Conservation (phyloP, 768 basidiomycete genomes). For the Podaxis sp. region DNA sequence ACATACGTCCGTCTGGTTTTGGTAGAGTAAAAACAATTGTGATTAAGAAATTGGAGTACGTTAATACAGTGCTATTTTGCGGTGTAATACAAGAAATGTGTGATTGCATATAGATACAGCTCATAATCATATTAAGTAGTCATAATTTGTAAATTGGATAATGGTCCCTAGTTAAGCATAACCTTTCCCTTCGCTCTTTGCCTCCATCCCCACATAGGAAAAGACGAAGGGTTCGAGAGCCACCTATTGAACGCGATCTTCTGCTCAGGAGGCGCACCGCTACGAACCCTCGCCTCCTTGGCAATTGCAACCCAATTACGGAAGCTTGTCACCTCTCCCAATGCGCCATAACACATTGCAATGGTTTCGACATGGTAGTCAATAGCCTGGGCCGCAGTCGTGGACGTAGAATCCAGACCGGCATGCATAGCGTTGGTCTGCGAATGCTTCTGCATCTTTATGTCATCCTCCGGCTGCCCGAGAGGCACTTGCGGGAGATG, state of each 20-base stretch:
- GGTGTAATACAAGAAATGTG: not conserved
- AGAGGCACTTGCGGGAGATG: not conserved
- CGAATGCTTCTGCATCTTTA: not conserved
- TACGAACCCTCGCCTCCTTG: slow-evolving; percentile 24
- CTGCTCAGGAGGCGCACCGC: slow-evolving; percentile 19
- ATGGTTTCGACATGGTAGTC: slow-evolving; percentile 35
- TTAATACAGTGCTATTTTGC: not conserved
- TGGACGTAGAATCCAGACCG: not conserved
- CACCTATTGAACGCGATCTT: slow-evolving; percentile 32
- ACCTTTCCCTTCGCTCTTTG: slow-evolving; percentile 3
- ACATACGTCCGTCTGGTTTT: too few species aligned
- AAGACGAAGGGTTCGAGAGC: slow-evolving; percentile 33
- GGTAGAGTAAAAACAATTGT: too few species aligned
- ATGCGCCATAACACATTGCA: slow-evolving; percentile 42
- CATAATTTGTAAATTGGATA: not conserved
- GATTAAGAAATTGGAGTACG: too few species aligned
- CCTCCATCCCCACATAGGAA: slow-evolving; percentile 39
- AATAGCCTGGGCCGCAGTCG: not conserved
- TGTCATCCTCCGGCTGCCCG: not conserved
- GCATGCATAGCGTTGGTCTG: not conserved
- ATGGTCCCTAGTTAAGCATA: not conserved
- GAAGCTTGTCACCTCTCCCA: slow-evolving; percentile 36
- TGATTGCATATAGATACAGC: not conserved
- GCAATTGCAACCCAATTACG: slow-evolving; percentile 31
- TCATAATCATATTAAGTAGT: not conserved